Evolutionary conservation across 768 basidiomycete species (phyloP), one percentile per base, ranked within the genome.

Genomic region (Leccinellum albellum): DNA sequence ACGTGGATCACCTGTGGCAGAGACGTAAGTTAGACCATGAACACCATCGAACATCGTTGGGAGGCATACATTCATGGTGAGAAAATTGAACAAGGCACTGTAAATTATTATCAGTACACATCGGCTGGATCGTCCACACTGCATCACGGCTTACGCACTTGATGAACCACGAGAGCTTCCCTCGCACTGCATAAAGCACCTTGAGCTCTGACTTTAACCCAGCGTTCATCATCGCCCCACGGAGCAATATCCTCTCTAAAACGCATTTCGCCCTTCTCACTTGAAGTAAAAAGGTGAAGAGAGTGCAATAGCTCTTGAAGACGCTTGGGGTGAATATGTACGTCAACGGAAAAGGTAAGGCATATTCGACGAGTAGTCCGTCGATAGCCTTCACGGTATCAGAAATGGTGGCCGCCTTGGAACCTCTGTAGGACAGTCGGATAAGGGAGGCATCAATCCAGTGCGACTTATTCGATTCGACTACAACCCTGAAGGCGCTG

Each of bases 121-220:
- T 10, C 14, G 0, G 13, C 9, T 20, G 14, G 1, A 13, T 33
- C 1, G 14, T 32, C 0, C 8, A 10, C 32, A 31, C 20, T n/a
- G 32, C 31, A 45, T 17, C 28, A 24, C 32, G 49, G 12, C 17
- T 9, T n/a, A 79, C 87, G 63, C 65, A 91, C 91, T 89, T 91
- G 68, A 89, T 80, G 62, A 92, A 89, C 91, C 91, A 94, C 56
- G 87, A 87, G 57, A 94, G 63, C 54, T 86, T 84, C 61, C 85
- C 83, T 59, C 90, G 74, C 78, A 91, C 81, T 0, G 87, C 87
- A 67, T 89, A 90, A 62, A 92, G 85, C 14, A 78, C 78, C 72
- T 89, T 91, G 64, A 87, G 55, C 52, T 85, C 83, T 21, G 72
- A 74, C 33, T 70, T 74, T 50, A 73, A 49, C 31, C 74, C 67